Base-by-base conservation (phyloP, 2,329 filamentous ascomycete genomes). In the Phoma herbarum region DNA sequence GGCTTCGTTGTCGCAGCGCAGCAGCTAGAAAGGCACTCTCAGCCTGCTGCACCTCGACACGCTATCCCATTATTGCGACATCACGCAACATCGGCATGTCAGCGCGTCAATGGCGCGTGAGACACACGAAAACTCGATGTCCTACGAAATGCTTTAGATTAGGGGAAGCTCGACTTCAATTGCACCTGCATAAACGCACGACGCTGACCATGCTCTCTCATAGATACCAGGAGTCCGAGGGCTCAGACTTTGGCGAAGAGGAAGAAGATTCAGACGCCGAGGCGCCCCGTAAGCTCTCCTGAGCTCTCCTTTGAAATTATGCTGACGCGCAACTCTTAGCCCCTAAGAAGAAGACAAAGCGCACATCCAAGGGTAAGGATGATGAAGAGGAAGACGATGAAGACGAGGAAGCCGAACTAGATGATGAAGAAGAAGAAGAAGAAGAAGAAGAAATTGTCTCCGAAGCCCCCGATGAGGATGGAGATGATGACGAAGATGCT, bases 221-320 rank as follows among this genome's bases (percentile, higher is more conserved):
- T 60, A 77, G 75, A 67, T 77, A 77, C 56, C 71, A 72, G 41
- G 75, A 76, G 44, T 75, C 73, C 20, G 75, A 77, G 10, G 74
- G 69, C 49, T 76, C 74, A 39, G 70, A 73, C 55, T 76, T 75
- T 56, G 75, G 73, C 50, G 74, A 73, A 47, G 75, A 73, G 46
- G 75, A 73, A 26, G 75, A 74, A 20, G 75, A 73, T n/a, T 73
- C 71, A 4, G 72, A 74, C 26, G 74, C 69, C 9, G 72, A 72
- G 53, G 75, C 69, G 52, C 74, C 72, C 60, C 74, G 72, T 76
- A 68, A 74, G 73, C 67, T 29, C 4, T 18, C 7, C n/a, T n/a
- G 2, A 7, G 11, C 14, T 29, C 18, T 29, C 33, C 35, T 16
- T 29, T 48, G 31, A 57, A n/a, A 62, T 11, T 47, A 50, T 41